Conservation (phyloP, 495 filamentous ascomycete species). For the Talaromyces adpressus region DNA sequence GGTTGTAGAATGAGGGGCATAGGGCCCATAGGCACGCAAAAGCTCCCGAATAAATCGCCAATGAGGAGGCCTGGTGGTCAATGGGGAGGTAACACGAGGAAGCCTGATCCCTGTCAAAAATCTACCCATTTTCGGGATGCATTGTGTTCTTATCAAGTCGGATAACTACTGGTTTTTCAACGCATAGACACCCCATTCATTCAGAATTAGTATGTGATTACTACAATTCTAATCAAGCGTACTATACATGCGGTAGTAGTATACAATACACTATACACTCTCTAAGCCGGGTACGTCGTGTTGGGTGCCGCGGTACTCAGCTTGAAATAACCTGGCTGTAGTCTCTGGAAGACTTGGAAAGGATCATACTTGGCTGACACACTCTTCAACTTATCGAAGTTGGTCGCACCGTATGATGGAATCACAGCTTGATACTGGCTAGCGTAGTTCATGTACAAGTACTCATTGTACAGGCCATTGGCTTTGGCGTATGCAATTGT, state of each 20-base stretch:
- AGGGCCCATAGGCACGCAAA: too few species aligned
- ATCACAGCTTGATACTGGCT: conserved; percentile 32
- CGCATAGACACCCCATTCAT: neutral
- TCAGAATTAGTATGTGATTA: neutral
- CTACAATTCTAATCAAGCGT: neutral
- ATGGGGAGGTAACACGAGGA: neutral
- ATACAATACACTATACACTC: neutral
- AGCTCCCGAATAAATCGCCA: too few species aligned
- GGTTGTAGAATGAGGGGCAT: too few species aligned
- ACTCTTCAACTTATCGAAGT: conserved; percentile 21
- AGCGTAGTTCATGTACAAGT: conserved; percentile 52
- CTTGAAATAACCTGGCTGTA: conserved; percentile 39
- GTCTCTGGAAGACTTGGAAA: conserved; percentile 23
- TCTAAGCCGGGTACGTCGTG: conserved; percentile 4
- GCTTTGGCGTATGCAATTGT: conserved; percentile 26
- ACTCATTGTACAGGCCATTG: conserved; percentile 39
- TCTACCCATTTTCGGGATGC: neutral
- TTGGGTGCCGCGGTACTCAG: conserved; percentile 11
- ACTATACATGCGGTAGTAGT: neutral
- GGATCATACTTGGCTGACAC: conserved; percentile 35
- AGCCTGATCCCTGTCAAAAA: neutral
- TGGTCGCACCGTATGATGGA: conserved; percentile 27
- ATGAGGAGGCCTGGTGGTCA: neutral
- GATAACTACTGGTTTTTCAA: neutral
- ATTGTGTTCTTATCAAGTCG: neutral